Percentiles rank a stretch among this genome's conserved stretches.
Conservation (phyloP, 169 alveolate genomes). For the Plasmodium berghei region DNA sequence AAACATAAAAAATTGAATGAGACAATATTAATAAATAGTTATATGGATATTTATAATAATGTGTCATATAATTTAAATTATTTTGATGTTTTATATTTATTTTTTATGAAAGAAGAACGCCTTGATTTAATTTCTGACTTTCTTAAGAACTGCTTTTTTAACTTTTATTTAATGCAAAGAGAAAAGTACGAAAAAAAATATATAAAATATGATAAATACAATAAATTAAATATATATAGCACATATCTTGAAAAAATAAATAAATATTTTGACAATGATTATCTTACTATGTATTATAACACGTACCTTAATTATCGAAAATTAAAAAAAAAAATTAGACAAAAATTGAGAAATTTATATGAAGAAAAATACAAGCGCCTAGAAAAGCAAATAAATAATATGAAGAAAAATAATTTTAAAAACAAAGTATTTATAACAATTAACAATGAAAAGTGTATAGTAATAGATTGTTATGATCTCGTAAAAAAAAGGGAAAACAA, state of each 20-base stretch:
- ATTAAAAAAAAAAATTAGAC: conserved; percentile 2
- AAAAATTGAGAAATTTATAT: conserved; percentile 11
- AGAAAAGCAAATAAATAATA: not conserved
- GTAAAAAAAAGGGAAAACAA: not conserved
- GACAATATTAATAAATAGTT: conserved; percentile 31
- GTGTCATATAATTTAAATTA: conserved; percentile 28
- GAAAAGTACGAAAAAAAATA: conserved; percentile 33
- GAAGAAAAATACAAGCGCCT: conserved; percentile 22
- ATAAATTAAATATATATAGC: conserved; percentile 16
- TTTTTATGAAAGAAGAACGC: conserved; percentile 10
- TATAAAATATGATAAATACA: conserved; percentile 38
- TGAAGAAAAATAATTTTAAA: not conserved
- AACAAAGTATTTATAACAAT: conserved; percentile 18
- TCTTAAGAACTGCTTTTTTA: conserved; percentile 7
- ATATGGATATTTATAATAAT: conserved; percentile 19
- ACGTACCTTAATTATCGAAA: conserved; percentile 37
- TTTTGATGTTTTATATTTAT: conserved; percentile 46
- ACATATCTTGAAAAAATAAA: not conserved
- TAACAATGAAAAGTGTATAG: conserved; percentile 3
- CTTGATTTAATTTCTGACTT: not conserved
- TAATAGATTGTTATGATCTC: conserved; percentile 20
- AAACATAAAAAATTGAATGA: conserved; percentile 46
- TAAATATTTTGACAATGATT: conserved; percentile 37
- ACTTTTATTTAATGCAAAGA: conserved; percentile 39
- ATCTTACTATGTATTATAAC: conserved; percentile 52